Evolutionary conservation across 2,329 filamentous ascomycete species (phyloP), one percentile per base, ranked within the genome.

Genomic region (Cryphonectria japonica): DNA sequence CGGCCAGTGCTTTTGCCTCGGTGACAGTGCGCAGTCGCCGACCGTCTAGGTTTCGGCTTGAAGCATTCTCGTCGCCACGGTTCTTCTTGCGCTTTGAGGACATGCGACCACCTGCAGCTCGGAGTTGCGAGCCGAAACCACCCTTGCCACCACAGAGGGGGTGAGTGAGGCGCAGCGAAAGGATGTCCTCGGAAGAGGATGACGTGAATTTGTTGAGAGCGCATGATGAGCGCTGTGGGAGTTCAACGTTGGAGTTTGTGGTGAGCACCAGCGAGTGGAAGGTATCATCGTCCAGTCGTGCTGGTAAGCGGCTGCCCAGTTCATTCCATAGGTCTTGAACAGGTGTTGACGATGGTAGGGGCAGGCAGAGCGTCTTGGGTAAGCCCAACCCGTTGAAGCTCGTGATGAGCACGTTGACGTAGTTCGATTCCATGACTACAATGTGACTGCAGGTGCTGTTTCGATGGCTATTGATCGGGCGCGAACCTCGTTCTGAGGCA

Each of bases 21-120:
- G 93, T 95, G 39, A 98, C 93, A 2, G 96, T 98, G 66, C 97
- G 91, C 69, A 99, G 81, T 70, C 96, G 89, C 32, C 96, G 90
- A 0, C 96, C 96, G 77, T 98, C 96, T 1, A 99, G 86, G 75
- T 98, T 99, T 74, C 96, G 90, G 78, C 93, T 97, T 2, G 95
- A 98, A 34, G 91, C 95, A 77, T 97, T 95, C 73, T 94, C 91
- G 52, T 97, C 94, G 68, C 89, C 91, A 76, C 93, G 89, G 69
- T 91, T 91, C 86, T 95, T 96, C 84, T 97, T 97, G 76, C 91
- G 89, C 77, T 89, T 88, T n/a, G 93, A 95, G 2, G 94, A 97
- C 96, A 99, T 99, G 83, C 97, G 95, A 57, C 97, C 96, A 78
- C 97, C 96, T 3, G 96, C 96, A 0, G 97, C 96, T 78, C 97